Evolutionary conservation across 2,329 filamentous ascomycete species (phyloP).

Genomic region (Aciculosporium take): DNA sequence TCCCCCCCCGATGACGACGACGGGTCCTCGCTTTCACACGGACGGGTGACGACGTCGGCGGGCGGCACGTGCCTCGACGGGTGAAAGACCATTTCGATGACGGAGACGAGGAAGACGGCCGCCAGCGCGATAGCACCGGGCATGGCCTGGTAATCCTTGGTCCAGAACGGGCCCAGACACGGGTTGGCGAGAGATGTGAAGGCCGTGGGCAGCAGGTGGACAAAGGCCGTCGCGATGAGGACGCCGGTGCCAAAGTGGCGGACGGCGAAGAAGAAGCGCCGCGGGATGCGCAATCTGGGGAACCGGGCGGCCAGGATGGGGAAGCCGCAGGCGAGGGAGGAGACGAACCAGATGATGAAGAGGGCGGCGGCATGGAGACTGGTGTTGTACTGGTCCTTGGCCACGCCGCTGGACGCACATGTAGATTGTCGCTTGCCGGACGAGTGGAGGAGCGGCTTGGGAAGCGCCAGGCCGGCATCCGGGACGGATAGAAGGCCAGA

Average conservation of each 20-base stretch:
- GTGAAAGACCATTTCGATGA: slow-evolving; percentile 59
- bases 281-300: slow-evolving; percentile 38
- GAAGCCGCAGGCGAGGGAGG: slow-evolving; percentile 35
- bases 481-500: not conserved
- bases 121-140: slow-evolving; percentile 69
- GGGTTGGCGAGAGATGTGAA: slow-evolving; percentile 49
- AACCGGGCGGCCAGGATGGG: slow-evolving; percentile 39
- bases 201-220: slow-evolving; percentile 56
- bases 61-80: slow-evolving; percentile 22
- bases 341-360: slow-evolving; percentile 32
- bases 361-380: slow-evolving; percentile 44
- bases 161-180: slow-evolving; percentile 64
- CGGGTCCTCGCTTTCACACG: not conserved
- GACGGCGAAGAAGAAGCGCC: slow-evolving; percentile 40
- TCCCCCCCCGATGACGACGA: no score
- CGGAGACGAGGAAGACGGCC: slow-evolving; percentile 63
- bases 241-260: slow-evolving; percentile 69
- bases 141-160: slow-evolving; percentile 58
- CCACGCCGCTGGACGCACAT: slow-evolving; percentile 17
- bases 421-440: slow-evolving; percentile 16
- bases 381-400: slow-evolving; percentile 34
- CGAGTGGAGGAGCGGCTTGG: slow-evolving; percentile 5
- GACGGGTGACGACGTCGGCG: slow-evolving; percentile 2
- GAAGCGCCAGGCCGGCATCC: slow-evolving; percentile 1
- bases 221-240: slow-evolving; percentile 60